These are phyloP conservation scores for Bassia scoparia DNA, from an alignment of 148 eudicot species.

Conservation along the genomic window DNA sequence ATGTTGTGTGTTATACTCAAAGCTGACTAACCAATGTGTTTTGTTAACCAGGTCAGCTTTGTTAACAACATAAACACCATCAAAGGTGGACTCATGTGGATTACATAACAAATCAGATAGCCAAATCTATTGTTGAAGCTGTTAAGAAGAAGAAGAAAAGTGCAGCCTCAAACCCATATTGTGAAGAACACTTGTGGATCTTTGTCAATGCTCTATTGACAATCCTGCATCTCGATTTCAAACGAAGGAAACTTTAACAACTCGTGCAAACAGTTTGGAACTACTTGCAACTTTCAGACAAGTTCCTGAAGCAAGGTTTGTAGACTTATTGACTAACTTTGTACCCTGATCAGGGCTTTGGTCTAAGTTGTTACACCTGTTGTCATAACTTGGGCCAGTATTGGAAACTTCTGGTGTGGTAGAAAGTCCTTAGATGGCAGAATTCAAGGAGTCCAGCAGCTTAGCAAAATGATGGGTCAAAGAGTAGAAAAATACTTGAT, in stretches of 20 bases:
- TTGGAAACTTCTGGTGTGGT: slow-evolving; percentile 58
- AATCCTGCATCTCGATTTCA: slow-evolving; percentile 98
- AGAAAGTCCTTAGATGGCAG: slow-evolving; percentile 63
- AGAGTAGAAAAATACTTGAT: slow-evolving; percentile 47
- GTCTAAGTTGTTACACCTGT: not conserved
- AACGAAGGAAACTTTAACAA: slow-evolving; percentile 90
- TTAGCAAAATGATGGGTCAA: slow-evolving; percentile 88
- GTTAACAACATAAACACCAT: slow-evolving; percentile 82
- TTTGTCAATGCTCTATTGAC: slow-evolving; percentile 97
- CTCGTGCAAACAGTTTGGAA: slow-evolving; percentile 72
- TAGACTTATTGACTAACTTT: not conserved
- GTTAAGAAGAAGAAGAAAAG: slow-evolving; percentile 73
- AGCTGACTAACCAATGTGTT: not conserved
- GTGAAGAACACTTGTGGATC: slow-evolving; percentile 88
- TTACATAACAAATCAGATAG: slow-evolving; percentile 66
- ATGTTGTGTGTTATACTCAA: not conserved
- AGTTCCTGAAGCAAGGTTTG: slow-evolving; percentile 80
- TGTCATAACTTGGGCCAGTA: slow-evolving; percentile 9
- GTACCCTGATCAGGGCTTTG: not conserved
- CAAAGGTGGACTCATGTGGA: slow-evolving; percentile 96
- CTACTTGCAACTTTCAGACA: slow-evolving; percentile 63
- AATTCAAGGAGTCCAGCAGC: slow-evolving; percentile 60
- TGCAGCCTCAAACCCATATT: slow-evolving; percentile 50
- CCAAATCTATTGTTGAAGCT: slow-evolving; percentile 42
- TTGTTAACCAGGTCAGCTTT: slow-evolving; percentile 72